These are phyloP conservation scores for Debaryomyces maramus DNA, from an alignment of 805 yeast species.

Conservation along the genomic window DNA sequence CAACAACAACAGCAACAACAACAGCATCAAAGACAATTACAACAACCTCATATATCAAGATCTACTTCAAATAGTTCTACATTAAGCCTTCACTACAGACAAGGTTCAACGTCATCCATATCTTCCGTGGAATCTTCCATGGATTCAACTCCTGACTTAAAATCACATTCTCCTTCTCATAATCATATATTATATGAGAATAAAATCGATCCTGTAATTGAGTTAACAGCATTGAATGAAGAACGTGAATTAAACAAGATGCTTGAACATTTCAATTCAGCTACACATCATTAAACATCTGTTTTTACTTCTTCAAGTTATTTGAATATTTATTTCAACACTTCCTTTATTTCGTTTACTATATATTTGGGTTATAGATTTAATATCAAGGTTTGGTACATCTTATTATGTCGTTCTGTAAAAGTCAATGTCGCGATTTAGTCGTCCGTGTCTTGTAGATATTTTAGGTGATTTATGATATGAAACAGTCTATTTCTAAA, in stretches of 20 bases:
- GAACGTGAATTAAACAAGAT: constrained; percentile 32
- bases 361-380: neutral
- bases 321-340: neutral
- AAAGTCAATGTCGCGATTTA: neutral
- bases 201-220: constrained; percentile 34
- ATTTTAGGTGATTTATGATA: no score
- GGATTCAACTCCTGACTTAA: constrained; percentile 7
- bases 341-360: neutral
- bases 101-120: constrained; percentile 17
- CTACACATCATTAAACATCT: neutral
- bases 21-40: constrained; percentile 7
- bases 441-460: no score
- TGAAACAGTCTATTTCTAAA: no score
- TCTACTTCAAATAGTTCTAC: constrained; percentile 18
- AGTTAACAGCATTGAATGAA: constrained; percentile 35
- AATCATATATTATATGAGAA: constrained; percentile 2
- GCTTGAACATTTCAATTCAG: constrained; percentile 15
- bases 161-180: neutral
- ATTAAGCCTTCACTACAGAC: constrained; percentile 16
- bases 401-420: neutral
- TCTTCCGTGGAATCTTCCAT: constrained; percentile 9
- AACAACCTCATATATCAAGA: constrained; percentile 12
- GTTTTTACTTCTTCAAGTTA: neutral
- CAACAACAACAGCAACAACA: constrained; percentile 10
- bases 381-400: neutral